These are phyloP conservation scores for Trichophyton mentagrophytes DNA, from an alignment of 2,329 filamentous ascomycete genomes.

Conservation along the genomic window DNA sequence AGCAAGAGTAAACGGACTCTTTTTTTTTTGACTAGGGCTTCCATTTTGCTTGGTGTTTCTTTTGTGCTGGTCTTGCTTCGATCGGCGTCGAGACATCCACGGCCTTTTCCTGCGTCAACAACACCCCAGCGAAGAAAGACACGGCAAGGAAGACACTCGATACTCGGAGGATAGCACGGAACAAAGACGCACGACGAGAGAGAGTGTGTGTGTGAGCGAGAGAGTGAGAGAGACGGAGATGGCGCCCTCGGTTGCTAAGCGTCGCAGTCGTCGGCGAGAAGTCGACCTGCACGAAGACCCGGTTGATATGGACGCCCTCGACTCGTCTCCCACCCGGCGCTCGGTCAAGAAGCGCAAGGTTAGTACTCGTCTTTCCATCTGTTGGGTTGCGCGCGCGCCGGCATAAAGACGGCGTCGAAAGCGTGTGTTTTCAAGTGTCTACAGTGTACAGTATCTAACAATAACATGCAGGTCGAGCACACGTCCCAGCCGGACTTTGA, in stretches of 20 bases:
- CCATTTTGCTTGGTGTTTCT: too few species aligned
- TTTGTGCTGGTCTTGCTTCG: too few species aligned
- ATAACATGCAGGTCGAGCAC: conserved; percentile 23
- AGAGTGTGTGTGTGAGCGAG: too few species aligned
- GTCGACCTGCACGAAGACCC: conserved; percentile 33
- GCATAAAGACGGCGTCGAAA: too few species aligned
- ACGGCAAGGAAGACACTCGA: too few species aligned
- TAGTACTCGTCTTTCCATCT: conserved; percentile 8
- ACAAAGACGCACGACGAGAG: neutral
- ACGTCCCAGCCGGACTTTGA: conserved; percentile 19
- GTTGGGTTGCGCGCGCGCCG: neutral
- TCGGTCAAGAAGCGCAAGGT: conserved; percentile 40
- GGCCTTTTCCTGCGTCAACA: too few species aligned
- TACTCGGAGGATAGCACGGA: neutral
- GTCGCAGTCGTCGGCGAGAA: conserved; percentile 35
- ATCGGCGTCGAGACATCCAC: too few species aligned
- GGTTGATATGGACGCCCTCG: conserved; percentile 31
- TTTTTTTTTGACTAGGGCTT: too few species aligned
- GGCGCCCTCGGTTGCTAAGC: conserved; percentile 30
- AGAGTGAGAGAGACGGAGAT: conserved; percentile 15
- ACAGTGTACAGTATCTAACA: neutral
- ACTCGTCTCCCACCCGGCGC: conserved; percentile 37
- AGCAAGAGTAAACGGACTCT: too few species aligned
- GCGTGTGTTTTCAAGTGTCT: neutral
- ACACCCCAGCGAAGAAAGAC: too few species aligned